phyloP scores from a whole-genome alignment of 1,139 yeast genomes.

The Saccharomyces hybrid region DNA sequence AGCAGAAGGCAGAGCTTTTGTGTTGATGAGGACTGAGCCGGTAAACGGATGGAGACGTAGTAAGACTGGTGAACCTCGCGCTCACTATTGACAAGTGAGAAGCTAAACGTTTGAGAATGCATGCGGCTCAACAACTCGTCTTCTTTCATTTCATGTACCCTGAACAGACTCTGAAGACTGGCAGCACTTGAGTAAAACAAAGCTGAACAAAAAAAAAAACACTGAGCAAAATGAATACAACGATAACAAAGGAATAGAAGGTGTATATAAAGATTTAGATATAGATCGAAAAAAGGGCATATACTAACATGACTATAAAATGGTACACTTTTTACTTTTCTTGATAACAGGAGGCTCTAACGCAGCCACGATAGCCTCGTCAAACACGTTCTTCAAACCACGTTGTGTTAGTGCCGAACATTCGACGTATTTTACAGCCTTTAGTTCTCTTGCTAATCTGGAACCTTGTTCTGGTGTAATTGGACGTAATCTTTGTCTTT shows the following conservation, averaged over 20 bases:
- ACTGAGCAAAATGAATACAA: not conserved
- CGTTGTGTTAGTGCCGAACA: constrained; percentile 96
- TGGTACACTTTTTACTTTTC: constrained; percentile 69
- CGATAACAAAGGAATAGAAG: not conserved
- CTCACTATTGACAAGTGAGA: not conserved
- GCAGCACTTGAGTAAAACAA: not conserved
- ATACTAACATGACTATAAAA: constrained; percentile 40
- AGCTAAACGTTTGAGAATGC: not conserved
- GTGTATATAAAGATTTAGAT: not conserved
- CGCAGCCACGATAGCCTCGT: constrained; percentile 93
- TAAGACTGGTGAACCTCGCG: not conserved
- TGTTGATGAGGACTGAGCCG: not conserved
- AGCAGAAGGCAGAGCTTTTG: not conserved
- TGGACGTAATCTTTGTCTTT: constrained; percentile 80
- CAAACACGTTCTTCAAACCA: constrained; percentile 89
- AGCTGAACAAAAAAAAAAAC: not conserved
- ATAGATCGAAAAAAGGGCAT: not conserved
- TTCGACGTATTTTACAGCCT: constrained; percentile 94
- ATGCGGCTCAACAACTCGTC: not conserved
- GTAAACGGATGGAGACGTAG: not conserved
- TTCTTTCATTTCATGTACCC: not conserved
- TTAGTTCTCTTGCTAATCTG: constrained; percentile 79
- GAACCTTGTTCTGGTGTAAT: constrained; percentile 82
- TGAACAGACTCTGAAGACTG: not conserved
- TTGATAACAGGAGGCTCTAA: constrained; percentile 76